A percentile compares a stretch with the other conserved stretches of the same genome.
These are phyloP conservation scores for Lagenidium giganteum DNA, from an alignment of 352 stramenopile species.

Conservation along the genomic window DNA sequence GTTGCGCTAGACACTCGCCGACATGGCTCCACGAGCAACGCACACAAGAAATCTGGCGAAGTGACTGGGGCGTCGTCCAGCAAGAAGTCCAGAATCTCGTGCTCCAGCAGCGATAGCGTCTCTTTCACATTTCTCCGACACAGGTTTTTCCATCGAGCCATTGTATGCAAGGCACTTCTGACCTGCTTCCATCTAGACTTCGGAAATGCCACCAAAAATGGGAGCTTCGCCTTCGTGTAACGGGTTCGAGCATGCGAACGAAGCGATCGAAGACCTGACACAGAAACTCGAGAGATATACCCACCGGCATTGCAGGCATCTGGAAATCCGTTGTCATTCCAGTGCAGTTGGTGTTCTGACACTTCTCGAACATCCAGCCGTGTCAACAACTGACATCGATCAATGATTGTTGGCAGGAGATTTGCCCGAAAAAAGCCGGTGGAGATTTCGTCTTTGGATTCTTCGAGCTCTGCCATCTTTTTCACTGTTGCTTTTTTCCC, in stretches of 20 bases:
- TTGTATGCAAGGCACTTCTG: slow-evolving; percentile 30
- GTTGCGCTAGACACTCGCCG: slow-evolving; percentile 9
- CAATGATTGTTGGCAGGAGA: slow-evolving; percentile 1
- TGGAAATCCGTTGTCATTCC: slow-evolving; percentile 17
- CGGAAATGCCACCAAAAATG: slow-evolving; percentile 36
- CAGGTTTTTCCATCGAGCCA: slow-evolving; percentile 32
- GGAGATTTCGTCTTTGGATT: not conserved
- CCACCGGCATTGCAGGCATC: slow-evolving; percentile 14
- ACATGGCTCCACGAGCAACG: slow-evolving; percentile 11
- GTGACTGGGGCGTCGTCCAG: slow-evolving; percentile 1
- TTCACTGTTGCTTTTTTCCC: slow-evolving; percentile 5
- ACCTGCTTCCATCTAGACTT: slow-evolving; percentile 42
- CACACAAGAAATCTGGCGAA: slow-evolving; percentile 3
- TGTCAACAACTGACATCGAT: slow-evolving; percentile 9
- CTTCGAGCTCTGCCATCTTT: not conserved
- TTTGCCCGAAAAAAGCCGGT: too few species aligned
- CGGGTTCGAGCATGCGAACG: slow-evolving; percentile 19
- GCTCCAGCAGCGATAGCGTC: too few species aligned
- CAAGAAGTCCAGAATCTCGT: slow-evolving; percentile 11
- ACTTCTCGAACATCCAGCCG: slow-evolving; percentile 12
- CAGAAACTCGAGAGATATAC: too few species aligned
- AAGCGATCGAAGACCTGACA: slow-evolving; percentile 10
- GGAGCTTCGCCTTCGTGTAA: slow-evolving; percentile 21
- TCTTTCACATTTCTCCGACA: not conserved
- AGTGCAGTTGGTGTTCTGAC: slow-evolving; percentile 10